Conservation (phyloP, 345 rosid species). For the Boechera stricta region DNA sequence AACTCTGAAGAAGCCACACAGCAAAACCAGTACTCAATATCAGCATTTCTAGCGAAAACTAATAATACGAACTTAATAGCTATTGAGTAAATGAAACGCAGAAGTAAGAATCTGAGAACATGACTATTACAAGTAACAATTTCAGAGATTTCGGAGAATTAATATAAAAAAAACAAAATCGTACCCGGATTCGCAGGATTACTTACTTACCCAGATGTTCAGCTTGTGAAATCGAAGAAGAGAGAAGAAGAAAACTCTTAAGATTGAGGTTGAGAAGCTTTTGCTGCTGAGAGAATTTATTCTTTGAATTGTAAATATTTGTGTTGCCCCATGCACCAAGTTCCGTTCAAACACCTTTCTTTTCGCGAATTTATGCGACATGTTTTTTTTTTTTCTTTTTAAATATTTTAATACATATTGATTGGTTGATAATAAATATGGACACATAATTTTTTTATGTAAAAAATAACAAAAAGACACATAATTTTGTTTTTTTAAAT, state of each 20-base stretch:
- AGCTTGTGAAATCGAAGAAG: not conserved
- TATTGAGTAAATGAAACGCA: not conserved
- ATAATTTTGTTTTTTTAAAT: too few species aligned
- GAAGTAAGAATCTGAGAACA: constrained; percentile 20
- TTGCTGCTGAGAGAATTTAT: constrained; percentile 18
- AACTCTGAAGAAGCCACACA: constrained; percentile 2
- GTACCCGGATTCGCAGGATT: not conserved
- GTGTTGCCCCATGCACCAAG: constrained; percentile 41
- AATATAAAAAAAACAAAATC: not conserved
- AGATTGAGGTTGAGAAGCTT: constrained; percentile 21
- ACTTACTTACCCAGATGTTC: constrained; percentile 32
- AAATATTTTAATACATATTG: too few species aligned
- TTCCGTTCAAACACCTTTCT: constrained; percentile 36
- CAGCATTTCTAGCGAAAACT: constrained; percentile 7
- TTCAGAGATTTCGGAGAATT: not conserved
- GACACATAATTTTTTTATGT: too few species aligned
- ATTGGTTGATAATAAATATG: too few species aligned
- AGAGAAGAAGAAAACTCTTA: not conserved
- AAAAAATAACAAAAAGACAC: too few species aligned
- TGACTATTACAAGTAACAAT: constrained; percentile 12
- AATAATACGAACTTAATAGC: not conserved
- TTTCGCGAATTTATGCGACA: constrained; percentile 36
- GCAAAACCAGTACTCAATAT: constrained; percentile 14
- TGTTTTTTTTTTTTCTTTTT: not conserved
- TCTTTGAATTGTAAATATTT: constrained; percentile 23